Conservation (phyloP, 306 rosid species). For the Castanospermum australe region DNA sequence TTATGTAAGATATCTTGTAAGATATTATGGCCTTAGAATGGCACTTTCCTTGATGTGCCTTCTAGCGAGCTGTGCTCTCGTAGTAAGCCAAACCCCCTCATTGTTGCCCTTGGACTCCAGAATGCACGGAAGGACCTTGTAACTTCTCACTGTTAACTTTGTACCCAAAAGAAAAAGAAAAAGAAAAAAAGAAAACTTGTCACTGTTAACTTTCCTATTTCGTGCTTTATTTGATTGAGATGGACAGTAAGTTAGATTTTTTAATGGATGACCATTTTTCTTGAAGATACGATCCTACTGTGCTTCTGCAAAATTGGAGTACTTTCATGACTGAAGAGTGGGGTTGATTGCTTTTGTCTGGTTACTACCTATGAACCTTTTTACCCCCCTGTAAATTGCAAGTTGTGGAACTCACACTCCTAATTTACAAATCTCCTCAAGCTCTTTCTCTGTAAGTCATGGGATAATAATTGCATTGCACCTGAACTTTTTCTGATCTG, state of each 20-base stretch:
- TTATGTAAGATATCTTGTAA: background rate
- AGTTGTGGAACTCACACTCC: background rate
- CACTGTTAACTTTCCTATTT: background rate
- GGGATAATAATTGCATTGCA: background rate
- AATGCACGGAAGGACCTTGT: background rate
- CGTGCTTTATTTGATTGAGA: background rate
- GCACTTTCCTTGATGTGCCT: conserved; percentile 23
- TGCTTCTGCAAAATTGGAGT: background rate
- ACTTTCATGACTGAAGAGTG: background rate
- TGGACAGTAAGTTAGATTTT: background rate
- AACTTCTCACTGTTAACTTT: background rate
- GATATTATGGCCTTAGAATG: background rate
- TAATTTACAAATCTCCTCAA: background rate
- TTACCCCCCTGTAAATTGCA: background rate
- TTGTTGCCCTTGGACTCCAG: background rate
- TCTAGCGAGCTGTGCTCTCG: background rate
- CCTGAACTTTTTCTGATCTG: background rate
- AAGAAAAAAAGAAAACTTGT: too few species aligned
- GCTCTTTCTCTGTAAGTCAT: background rate
- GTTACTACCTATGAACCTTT: background rate
- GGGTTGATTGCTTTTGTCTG: background rate
- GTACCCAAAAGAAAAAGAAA: too few species aligned
- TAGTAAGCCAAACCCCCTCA: background rate
- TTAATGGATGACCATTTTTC: background rate
- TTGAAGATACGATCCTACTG: background rate